A percentile compares a stretch with the other conserved stretches of the same genome.
Conservation (phyloP, 768 basidiomycete genomes). For the Phaeotremella fagi region DNA sequence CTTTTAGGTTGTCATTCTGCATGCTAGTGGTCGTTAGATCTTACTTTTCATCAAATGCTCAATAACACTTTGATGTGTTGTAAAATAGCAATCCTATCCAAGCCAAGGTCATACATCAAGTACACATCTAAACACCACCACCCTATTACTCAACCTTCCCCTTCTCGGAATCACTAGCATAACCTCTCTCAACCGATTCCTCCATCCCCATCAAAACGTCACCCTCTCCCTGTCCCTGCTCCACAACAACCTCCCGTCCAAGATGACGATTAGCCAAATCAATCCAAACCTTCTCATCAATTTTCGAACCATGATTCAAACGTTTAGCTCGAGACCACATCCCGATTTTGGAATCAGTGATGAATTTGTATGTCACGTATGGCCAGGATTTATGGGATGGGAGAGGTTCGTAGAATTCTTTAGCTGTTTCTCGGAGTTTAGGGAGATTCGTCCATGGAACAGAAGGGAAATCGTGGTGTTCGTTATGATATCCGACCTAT, state of each 20-base stretch:
- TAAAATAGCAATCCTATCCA: no score
- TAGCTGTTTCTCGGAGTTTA: conserved; percentile 71
- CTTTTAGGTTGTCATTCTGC: no score
- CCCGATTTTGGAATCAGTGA: conserved; percentile 80
- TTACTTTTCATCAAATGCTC: no score
- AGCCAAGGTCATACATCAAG: not conserved
- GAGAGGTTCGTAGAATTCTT: conserved; percentile 84
- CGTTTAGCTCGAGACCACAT: conserved; percentile 85
- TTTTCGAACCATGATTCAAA: conserved; percentile 30
- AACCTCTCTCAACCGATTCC: conserved; percentile 34
- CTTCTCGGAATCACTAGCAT: conserved; percentile 30
- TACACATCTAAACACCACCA: no score
- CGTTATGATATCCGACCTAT: conserved; percentile 97
- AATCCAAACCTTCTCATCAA: conserved; percentile 45
- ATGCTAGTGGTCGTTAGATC: not conserved
- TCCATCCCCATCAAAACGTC: conserved; percentile 10
- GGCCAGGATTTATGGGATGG: conserved; percentile 90
- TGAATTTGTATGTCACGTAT: conserved; percentile 90
- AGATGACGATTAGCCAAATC: not conserved
- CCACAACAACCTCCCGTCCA: not conserved
- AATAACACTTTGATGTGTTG: no score
- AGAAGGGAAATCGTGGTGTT: conserved; percentile 98
- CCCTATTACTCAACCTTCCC: not conserved
- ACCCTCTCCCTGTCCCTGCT: conserved; percentile 1
- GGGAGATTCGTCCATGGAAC: conserved; percentile 92